These are phyloP conservation scores for Circinella umbellata DNA, from an alignment of 371 early-diverging fungal species.

Conservation along the genomic window DNA sequence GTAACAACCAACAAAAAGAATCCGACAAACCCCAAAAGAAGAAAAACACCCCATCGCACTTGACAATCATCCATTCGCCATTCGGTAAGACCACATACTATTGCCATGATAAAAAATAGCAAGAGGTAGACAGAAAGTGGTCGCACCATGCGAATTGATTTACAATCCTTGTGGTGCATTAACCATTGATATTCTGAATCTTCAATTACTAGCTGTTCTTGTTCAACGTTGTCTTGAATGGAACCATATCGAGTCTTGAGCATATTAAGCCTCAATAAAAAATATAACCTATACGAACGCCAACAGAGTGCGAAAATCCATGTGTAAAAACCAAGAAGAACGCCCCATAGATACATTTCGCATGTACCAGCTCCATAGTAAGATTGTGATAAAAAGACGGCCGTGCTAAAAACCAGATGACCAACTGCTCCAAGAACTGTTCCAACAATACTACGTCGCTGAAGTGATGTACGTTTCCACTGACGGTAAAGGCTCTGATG, in stretches of 20 bases:
- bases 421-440: conserved; percentile 39
- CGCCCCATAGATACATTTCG: conserved; percentile 35
- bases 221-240: neutral
- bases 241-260: conserved; percentile 27
- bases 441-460: conserved; percentile 31
- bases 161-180: conserved; percentile 20
- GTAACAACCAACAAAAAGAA: conserved; percentile 30
- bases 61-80: conserved; percentile 19
- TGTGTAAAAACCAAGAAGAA: conserved; percentile 34
- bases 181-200: conserved; percentile 39
- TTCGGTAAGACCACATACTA: conserved; percentile 25
- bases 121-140: conserved; percentile 16
- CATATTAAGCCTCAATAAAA: conserved; percentile 31
- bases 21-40: conserved; percentile 18
- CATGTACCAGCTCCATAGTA: conserved; percentile 23
- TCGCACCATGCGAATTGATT: conserved; percentile 11
- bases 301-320: conserved; percentile 42
- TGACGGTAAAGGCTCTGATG: conserved; percentile 8
- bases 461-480: conserved; percentile 23
- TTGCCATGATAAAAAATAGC: conserved; percentile 13
- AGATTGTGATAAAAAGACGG: conserved; percentile 25
- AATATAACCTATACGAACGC: conserved; percentile 35
- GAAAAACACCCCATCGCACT: conserved; percentile 20
- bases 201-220: neutral
- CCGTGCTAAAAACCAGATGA: conserved; percentile 35